Evolutionary conservation across 148 eudicot genomes (phyloP), one percentile per base, ranked within the genome.

Genomic region (Polygonum aviculare): DNA sequence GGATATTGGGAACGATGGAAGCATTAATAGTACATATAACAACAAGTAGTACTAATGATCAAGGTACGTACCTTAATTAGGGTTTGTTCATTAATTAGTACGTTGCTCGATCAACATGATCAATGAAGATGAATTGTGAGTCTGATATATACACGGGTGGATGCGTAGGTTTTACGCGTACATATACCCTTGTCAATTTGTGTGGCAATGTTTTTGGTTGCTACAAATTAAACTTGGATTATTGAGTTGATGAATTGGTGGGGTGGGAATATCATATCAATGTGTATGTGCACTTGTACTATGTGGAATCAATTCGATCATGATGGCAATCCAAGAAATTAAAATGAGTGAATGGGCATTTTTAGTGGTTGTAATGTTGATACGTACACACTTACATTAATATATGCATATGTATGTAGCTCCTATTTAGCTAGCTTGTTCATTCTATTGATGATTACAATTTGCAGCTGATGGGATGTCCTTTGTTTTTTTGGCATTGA

Each of bases 51-150:
- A 60, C 14, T 60, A 26, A 11, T 9, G 69, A 62, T 26, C 9
- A 62, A 62, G 69, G 39, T 62, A 62, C 38, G 69, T 62, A 62
- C 69, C 69, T 62, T 62, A 41, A 41, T 41, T 41, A 31, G 69
- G 69, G 31, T 31, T 62, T 16, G 26, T 57, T 57, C 63, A 4
- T 57, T 9, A 16, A 10, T 55, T 57, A 57, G 21, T 50, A 10
- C 31, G 31, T 54, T 54, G 59, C 18, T 54, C 9, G 2, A 19
- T 57, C 21, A 57, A 7, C 21, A 18, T 19, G 63, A 19, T 21
- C 63, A 3, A 57, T 57, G 12, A 5, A 57, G 3, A 57, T 9
- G 33, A 19, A 21, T 60, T n/a, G 60, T 44, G 7, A 54, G 60
- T 54, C 60, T 18, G 19, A 4, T n/a, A 51, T 51, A 48, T 48